phyloP scores from a whole-genome alignment of 2,329 filamentous ascomycete species.

The Leptographium galeiforme region DNA sequence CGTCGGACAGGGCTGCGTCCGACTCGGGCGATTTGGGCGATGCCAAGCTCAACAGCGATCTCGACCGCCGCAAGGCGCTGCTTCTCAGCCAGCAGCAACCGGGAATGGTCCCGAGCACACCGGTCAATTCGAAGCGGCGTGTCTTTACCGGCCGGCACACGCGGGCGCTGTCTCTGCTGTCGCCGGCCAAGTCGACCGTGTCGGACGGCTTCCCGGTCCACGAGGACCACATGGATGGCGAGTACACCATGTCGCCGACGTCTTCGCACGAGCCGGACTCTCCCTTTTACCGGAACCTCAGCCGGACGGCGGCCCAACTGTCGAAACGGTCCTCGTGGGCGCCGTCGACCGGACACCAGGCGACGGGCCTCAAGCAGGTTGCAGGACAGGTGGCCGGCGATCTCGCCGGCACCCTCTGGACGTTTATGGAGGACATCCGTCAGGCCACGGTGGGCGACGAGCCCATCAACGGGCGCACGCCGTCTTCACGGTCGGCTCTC shows the following conservation, averaged over 20 bases:
- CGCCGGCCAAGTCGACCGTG: conserved; percentile 38
- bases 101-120: conserved; percentile 14
- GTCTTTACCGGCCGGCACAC: conserved; percentile 56
- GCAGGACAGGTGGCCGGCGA: conserved; percentile 52
- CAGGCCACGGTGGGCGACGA: conserved; percentile 96
- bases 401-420: conserved; percentile 79
- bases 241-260: conserved; percentile 20
- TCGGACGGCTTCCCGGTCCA: conserved; percentile 27
- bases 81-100: conserved; percentile 35
- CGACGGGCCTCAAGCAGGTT: conserved; percentile 48
- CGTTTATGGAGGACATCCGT: conserved; percentile 86
- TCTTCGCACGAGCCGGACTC: conserved; percentile 17
- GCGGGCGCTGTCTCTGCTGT: conserved; percentile 64
- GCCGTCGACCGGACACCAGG: conserved; percentile 32
- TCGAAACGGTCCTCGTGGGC: conserved; percentile 49
- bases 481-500: conserved; percentile 14
- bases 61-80: conserved; percentile 61
- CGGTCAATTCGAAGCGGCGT: conserved; percentile 34
- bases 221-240: conserved; percentile 29
- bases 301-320: conserved; percentile 23
- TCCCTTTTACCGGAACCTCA: conserved; percentile 16
- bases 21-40: conserved; percentile 10
- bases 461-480: conserved; percentile 45
- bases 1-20: not conserved
- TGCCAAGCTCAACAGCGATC: conserved; percentile 39